phyloP scores from a whole-genome alignment of 129 eudicot genomes.

The Helichrysum umbraculigerum region DNA sequence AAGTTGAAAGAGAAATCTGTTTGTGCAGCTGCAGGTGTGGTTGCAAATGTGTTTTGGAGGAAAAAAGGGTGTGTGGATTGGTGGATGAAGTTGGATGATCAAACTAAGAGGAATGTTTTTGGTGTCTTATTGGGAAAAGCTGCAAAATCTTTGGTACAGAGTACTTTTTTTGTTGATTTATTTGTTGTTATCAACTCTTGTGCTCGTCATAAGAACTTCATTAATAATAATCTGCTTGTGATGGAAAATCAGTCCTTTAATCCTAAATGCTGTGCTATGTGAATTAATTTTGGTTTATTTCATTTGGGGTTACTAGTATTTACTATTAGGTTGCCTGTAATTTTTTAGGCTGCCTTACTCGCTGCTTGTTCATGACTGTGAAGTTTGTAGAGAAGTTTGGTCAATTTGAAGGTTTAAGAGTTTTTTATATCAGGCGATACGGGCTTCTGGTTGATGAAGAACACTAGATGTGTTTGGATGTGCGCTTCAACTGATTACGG shows the following conservation, averaged over 20 bases:
- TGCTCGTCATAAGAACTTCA: background rate
- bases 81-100: constrained; percentile 78
- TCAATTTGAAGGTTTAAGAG: background rate
- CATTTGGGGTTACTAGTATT: background rate
- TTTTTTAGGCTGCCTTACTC: background rate
- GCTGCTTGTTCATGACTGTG: background rate
- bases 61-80: constrained; percentile 94
- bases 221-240: background rate
- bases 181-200: background rate
- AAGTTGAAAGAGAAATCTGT: constrained; percentile 69
- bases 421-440: background rate
- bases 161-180: background rate
- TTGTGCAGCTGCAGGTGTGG: constrained; percentile 53
- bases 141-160: background rate
- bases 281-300: background rate
- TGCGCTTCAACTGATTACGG: background rate
- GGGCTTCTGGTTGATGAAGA: background rate
- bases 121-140: constrained; percentile 38
- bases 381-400: background rate
- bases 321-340: background rate
- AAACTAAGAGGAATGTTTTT: constrained; percentile 44
- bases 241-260: background rate
- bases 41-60: constrained; percentile 90
- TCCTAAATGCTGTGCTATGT: constrained; percentile 15
- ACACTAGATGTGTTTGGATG: background rate